phyloP scores from a whole-genome alignment of 139 green algal species.

The Coccomyxa sp. region DNA sequence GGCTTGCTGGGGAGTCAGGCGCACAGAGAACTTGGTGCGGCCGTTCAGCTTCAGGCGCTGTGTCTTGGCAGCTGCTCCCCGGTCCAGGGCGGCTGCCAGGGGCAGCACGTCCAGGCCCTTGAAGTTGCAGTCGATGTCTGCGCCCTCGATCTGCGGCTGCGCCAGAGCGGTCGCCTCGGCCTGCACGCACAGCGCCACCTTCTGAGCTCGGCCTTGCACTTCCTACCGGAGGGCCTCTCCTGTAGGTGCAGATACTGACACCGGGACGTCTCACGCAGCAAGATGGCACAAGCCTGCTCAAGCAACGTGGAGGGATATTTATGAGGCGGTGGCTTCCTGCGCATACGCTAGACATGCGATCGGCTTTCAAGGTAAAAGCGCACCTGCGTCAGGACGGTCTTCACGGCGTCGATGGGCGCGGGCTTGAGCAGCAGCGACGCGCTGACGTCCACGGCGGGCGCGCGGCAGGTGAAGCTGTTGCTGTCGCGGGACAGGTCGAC shows the following conservation, averaged over 20 bases:
- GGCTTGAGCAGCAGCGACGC: conserved; percentile 37
- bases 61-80: conserved; percentile 20
- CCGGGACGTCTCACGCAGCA: no score
- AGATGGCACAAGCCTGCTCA: no score
- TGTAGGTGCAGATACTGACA: no score
- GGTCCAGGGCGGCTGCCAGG: conserved; percentile 30
- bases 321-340: no score
- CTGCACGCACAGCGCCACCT: conserved; percentile 13
- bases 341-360: no score
- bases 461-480: conserved; percentile 12
- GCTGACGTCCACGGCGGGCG: conserved; percentile 35
- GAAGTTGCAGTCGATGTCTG: conserved; percentile 26
- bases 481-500: conserved; percentile 25
- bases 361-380: no score
- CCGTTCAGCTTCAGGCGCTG: conserved; percentile 46
- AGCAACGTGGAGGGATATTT: no score
- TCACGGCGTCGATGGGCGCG: conserved; percentile 24
- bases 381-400: conserved; percentile 42
- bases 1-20: neutral
- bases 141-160: conserved; percentile 18
- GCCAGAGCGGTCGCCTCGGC: conserved; percentile 41
- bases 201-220: no score
- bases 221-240: no score
- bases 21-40: conserved; percentile 12
- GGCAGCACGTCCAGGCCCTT: conserved; percentile 65